Conservation (phyloP, 164 flowering plant genomes). For the Platanus orientalis region DNA sequence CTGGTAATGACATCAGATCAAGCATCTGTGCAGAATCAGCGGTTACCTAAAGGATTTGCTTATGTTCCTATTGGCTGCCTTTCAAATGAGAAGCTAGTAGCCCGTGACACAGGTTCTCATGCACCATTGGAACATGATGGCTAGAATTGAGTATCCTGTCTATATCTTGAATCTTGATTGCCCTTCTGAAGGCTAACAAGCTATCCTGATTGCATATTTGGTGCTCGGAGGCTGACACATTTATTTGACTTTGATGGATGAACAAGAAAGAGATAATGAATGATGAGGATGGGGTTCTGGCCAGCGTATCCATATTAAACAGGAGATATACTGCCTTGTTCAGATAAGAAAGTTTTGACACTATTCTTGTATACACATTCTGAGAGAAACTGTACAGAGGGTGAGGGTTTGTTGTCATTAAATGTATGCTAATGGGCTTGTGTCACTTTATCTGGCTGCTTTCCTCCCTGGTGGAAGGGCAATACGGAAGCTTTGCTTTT, state of each 20-base stretch:
- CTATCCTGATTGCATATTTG: slow-evolving; percentile 9
- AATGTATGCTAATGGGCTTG: slow-evolving; percentile 24
- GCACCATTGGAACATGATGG: slow-evolving; percentile 41
- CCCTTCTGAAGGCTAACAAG: slow-evolving; percentile 9
- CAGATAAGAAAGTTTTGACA: slow-evolving; percentile 33
- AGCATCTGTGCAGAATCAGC: slow-evolving; percentile 75
- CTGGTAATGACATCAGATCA: slow-evolving; percentile 84
- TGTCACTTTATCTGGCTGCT: slow-evolving; percentile 13
- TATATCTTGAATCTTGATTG: slow-evolving; percentile 4
- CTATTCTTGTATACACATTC: slow-evolving; percentile 50
- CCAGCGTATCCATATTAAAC: slow-evolving; percentile 3
- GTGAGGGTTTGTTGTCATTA: slow-evolving; percentile 25
- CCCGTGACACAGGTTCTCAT: slow-evolving; percentile 29
- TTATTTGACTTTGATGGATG: slow-evolving; percentile 9
- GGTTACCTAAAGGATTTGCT: slow-evolving; percentile 74
- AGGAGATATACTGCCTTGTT: slow-evolving; percentile 12
- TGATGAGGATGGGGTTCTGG: slow-evolving; percentile 14
- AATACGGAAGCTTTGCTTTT: slow-evolving; percentile 16
- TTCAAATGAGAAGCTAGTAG: slow-evolving; percentile 50
- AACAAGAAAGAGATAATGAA: slow-evolving; percentile 1
- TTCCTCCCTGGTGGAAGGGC: slow-evolving; percentile 14
- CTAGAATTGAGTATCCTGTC: slow-evolving; percentile 22
- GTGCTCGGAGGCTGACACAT: slow-evolving; percentile 15
- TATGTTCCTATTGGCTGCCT: slow-evolving; percentile 77
- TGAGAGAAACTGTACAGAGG: slow-evolving; percentile 56